Evolutionary conservation across 2,329 filamentous ascomycete genomes (phyloP), one percentile per base, ranked within the genome.

Genomic region (Ophiostoma sp.): DNA sequence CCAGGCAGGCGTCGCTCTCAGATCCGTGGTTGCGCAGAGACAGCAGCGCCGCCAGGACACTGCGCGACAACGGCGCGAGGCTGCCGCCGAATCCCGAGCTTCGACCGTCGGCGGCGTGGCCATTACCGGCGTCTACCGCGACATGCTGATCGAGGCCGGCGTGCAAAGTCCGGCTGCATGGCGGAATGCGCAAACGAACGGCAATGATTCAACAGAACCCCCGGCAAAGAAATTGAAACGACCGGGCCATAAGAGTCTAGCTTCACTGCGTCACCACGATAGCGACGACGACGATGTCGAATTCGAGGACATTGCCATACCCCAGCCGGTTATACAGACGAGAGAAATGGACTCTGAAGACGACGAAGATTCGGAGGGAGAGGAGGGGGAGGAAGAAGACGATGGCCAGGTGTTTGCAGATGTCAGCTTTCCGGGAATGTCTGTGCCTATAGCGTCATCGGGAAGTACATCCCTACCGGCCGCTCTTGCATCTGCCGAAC

Each of bases 281-380:
- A 62, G 57, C 1, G 72, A 74, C 0, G 73, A 76, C 8, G 72
- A 73, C 0, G 72, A 72, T 2, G 52, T 74, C 4, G 74, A 73
- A 31, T 75, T 74, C 67, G 73, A 75, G 36, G 73, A 76, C 65
- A 71, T 76, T 68, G 70, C 27, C 1, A 69, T 76, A 15, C 74
- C 72, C 1, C 72, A 65, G 4, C 73, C 74, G 4, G 73, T 75
- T 0, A 69, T 75, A 2, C 74, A 76, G 65, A 76, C 75, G 17
- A 48, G 70, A 0, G 73, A 74, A 15, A 67, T 68, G 13, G 72
- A 72, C 36, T 72, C 73, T 1, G 72, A 74, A 8, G 71, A 75
- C 5, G 72, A 71, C 23, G 74, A 74, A 0, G 70, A 69, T 8
- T 68, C 67, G 1, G 70, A 71, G 6, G 70, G 70, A 17, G 71